Conservation (phyloP, 108 stramenopile genomes). For the Cyclostephanos invisitatus region DNA sequence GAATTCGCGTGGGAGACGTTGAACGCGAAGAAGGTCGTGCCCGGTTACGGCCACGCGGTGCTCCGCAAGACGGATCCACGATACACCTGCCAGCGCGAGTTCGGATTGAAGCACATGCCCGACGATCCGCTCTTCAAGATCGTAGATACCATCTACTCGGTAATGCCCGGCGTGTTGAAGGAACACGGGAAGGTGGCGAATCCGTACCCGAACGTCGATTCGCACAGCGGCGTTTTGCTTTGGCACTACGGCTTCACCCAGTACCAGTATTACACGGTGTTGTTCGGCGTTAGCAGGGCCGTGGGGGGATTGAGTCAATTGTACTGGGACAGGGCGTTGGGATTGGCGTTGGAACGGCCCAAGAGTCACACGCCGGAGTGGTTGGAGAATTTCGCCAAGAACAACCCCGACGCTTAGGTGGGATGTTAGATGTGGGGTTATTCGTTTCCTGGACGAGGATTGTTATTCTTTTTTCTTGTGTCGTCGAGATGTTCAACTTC, state of each 20-base stretch:
- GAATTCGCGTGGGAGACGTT: conserved; percentile 99
- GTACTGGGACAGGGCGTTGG: conserved; percentile 99
- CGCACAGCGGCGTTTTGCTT: conserved; percentile 97
- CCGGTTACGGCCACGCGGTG: conserved; percentile 99
- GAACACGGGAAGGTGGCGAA: conserved; percentile 99
- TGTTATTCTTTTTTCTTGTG: too few relatives aligned
- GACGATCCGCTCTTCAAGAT: conserved; percentile 98
- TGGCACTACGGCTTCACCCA: conserved; percentile 99
- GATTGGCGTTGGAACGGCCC: conserved; percentile 97
- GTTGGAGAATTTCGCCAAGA: conserved; percentile 83
- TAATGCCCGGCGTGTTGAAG: conserved; percentile 97
- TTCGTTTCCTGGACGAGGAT: too few relatives aligned
- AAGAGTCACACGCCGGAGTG: conserved; percentile 99
- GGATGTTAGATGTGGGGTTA: background rate
- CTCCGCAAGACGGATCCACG: conserved; percentile 99
- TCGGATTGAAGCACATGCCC: conserved; percentile 99
- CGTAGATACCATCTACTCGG: conserved; percentile 97
- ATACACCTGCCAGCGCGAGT: conserved; percentile 98
- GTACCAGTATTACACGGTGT: conserved; percentile 99
- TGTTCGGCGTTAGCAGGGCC: conserved; percentile 98
- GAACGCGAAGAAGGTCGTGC: conserved; percentile 99
- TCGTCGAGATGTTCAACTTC: too few relatives aligned
- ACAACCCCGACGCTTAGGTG: conserved; percentile 34
- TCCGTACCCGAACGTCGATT: conserved; percentile 99
- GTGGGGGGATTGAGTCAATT: conserved; percentile 97